Conservation (phyloP, 2,329 filamentous ascomycete species). For the Diaporthe sp. region DNA sequence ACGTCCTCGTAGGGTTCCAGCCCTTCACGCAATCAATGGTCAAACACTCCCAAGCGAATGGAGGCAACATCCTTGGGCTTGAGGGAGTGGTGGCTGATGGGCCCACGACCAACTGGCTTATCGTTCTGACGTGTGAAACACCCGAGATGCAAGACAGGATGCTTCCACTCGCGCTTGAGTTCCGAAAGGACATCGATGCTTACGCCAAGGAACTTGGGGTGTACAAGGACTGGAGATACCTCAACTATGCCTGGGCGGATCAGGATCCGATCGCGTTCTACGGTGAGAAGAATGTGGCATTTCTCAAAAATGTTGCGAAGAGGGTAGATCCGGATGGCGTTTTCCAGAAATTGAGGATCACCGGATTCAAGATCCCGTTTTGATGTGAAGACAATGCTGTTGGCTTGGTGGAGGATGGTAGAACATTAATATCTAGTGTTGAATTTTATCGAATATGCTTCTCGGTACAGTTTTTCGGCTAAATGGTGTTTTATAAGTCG, state of each 20-base stretch:
- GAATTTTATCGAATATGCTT: not conserved
- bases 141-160: not conserved
- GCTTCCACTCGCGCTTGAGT: not conserved
- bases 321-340: constrained; percentile 14
- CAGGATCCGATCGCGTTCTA: constrained; percentile 38
- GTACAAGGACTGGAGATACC: constrained; percentile 33
- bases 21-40: constrained; percentile 23
- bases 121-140: constrained; percentile 2
- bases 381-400: not conserved
- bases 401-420: not conserved
- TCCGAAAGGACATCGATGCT: not conserved
- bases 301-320: constrained; percentile 14
- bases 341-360: constrained; percentile 7
- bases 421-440: not conserved
- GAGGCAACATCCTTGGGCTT: constrained; percentile 53
- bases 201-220: constrained; percentile 5
- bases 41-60: constrained; percentile 43
- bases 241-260: constrained; percentile 37
- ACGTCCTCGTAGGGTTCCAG: constrained; percentile 8
- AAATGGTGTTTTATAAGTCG: not conserved
- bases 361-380: constrained; percentile 20
- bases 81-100: constrained; percentile 45
- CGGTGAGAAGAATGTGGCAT: constrained; percentile 26
- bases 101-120: constrained; percentile 21
- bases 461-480: not conserved